Base-by-base conservation (phyloP, 805 yeast genomes). In the Teunomyces funiuensis region DNA sequence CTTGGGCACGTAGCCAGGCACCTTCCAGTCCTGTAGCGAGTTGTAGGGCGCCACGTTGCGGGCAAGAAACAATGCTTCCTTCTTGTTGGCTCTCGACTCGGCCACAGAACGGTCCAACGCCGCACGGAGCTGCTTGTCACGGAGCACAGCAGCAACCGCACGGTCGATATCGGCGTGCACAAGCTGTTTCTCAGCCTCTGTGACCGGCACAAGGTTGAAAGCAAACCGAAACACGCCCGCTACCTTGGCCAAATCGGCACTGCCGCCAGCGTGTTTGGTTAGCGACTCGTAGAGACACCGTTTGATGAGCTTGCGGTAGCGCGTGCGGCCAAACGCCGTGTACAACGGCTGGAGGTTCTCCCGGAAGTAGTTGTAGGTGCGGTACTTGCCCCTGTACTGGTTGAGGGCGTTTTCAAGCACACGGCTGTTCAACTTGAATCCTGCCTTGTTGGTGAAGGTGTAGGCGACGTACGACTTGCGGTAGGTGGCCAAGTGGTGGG, bases 391-490 rank as follows among this genome's bases (percentile, higher is more conserved):
- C 2, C 42, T 50, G 48, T 69, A 70, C 3, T 33, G 26, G 15
- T 33, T 40, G 20, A 64, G 39, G 9, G 39, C 41, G 2, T 44
- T 45, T 27, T 53, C 63, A 13, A 68, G 53, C 2, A 14, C 27
- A 1, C 43, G 15, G 44, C 58, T 55, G 42, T 69, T 69, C 22
- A 67, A 45, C 6, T 50, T 50, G 28, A 42, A 55, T 3, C 64
- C 55, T 2, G 60, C 57, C n/a, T 39, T 46, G 41, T 64, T 60
- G 30, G 63, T 55, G 47, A 63, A 62, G 2, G 61, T 60, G 39
- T 61, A 60, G 9, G 74, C 68, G 26, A 70, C 51, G 39, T 60
- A 66, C 8, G 74, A 67, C 46, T 69, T 69, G 28, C 74, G 54
- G 30, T 52, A 54, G 30, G 36, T n/a, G 10, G 62, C 48, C 5